Evolutionary conservation across 257 asterid species (phyloP).

Genomic region (Solanum pennellii): DNA sequence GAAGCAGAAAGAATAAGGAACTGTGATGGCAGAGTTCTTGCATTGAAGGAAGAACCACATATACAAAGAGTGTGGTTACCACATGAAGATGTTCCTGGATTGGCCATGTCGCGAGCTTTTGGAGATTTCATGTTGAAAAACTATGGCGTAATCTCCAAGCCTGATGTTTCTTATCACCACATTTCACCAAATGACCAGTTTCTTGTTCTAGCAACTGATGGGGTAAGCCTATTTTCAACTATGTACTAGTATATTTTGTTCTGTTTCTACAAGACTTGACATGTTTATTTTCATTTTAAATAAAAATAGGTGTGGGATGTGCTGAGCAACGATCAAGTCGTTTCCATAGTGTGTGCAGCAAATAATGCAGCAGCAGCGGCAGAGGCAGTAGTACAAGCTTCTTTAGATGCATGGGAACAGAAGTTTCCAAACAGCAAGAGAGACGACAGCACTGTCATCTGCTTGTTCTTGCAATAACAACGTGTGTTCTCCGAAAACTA

Average conservation of each 20-base stretch:
- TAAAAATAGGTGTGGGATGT: constrained; percentile 75
- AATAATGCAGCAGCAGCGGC: constrained; percentile 50
- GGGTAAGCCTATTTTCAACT: constrained; percentile 22
- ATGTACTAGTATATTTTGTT: background rate
- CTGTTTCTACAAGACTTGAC: background rate
- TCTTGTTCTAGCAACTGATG: constrained; percentile 70
- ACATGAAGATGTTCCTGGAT: constrained; percentile 60
- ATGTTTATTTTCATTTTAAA: background rate
- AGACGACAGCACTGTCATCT: constrained; percentile 67
- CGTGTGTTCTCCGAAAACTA: background rate
- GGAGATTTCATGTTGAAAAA: constrained; percentile 67
- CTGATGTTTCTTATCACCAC: constrained; percentile 47
- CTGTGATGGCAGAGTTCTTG: constrained; percentile 63
- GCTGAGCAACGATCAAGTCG: constrained; percentile 53
- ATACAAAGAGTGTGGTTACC: constrained; percentile 80
- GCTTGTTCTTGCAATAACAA: constrained; percentile 37
- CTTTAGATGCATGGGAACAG: constrained; percentile 46
- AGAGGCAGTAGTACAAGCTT: constrained; percentile 58
- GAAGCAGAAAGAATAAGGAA: constrained; percentile 78
- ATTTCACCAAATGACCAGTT: constrained; percentile 45
- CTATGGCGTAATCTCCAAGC: constrained; percentile 57
- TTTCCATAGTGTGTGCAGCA: constrained; percentile 31
- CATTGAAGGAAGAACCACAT: constrained; percentile 61
- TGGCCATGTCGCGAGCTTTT: constrained; percentile 84
- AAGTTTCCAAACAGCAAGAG: constrained; percentile 54